These are phyloP conservation scores for Pichia sp. DNA, from an alignment of 1,139 yeast species.

Conservation along the genomic window DNA sequence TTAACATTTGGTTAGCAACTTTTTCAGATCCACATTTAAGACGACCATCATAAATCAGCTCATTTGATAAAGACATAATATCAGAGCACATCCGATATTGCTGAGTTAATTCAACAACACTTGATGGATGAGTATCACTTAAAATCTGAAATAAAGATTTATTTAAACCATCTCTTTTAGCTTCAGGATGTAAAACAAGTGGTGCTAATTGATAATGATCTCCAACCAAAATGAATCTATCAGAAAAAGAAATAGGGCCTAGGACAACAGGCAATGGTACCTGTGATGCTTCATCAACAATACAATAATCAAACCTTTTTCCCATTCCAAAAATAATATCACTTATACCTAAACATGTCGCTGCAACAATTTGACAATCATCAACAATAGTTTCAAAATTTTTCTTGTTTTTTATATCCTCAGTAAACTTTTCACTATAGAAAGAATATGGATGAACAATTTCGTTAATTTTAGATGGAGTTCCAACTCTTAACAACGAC, in stretches of 20 bases:
- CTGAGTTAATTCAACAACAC: slow-evolving; percentile 66
- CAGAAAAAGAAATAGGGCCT: slow-evolving; percentile 77
- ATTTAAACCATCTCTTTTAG: slow-evolving; percentile 60
- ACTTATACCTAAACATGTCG: slow-evolving; percentile 76
- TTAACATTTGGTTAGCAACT: slow-evolving; percentile 54
- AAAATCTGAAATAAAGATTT: slow-evolving; percentile 69
- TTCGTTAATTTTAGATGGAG: slow-evolving; percentile 52
- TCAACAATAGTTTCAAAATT: slow-evolving; percentile 43
- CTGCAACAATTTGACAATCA: slow-evolving; percentile 71
- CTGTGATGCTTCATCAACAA: slow-evolving; percentile 95
- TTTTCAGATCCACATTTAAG: slow-evolving; percentile 65
- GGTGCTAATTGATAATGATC: slow-evolving; percentile 94
- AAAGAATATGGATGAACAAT: slow-evolving; percentile 53
- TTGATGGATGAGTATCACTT: slow-evolving; percentile 64
- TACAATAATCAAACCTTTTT: slow-evolving; percentile 78
- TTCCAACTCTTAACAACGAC: slow-evolving; percentile 55
- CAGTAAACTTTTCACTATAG: slow-evolving; percentile 30
- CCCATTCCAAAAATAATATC: slow-evolving; percentile 55
- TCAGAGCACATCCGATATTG: slow-evolving; percentile 94
- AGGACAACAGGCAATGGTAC: slow-evolving; percentile 84
- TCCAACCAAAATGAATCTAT: slow-evolving; percentile 83
- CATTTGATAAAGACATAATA: slow-evolving; percentile 77
- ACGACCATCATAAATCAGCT: slow-evolving; percentile 66
- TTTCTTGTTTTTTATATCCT: slow-evolving; percentile 36
- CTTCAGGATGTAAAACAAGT: slow-evolving; percentile 56